These are phyloP conservation scores for Vitis rotundifolia DNA, from an alignment of 164 flowering plant genomes.

Conservation along the genomic window DNA sequence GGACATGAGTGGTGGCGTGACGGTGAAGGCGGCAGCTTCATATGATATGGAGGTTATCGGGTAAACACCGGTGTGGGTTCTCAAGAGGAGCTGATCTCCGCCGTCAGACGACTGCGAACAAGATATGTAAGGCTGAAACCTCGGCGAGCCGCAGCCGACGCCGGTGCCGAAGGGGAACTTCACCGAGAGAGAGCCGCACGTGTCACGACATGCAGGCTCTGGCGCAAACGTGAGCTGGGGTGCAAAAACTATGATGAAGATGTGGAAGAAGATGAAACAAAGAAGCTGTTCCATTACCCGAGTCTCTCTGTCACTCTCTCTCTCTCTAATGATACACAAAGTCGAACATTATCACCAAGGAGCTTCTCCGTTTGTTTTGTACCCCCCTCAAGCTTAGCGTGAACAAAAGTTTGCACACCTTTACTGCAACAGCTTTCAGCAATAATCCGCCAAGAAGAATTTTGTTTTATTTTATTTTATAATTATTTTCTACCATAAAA, in stretches of 20 bases:
- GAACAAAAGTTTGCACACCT: no score
- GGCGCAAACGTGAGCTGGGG: neutral
- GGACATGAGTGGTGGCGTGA: constrained; percentile 51
- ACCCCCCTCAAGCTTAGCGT: no score
- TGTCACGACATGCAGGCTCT: constrained; percentile 12
- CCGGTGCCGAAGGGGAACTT: constrained; percentile 54
- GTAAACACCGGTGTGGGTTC: constrained; percentile 54
- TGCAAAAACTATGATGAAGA: constrained; percentile 1
- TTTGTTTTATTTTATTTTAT: no score
- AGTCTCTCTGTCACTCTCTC: neutral
- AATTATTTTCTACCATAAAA: no score
- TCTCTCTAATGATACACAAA: no score
- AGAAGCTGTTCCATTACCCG: neutral
- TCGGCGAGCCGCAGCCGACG: constrained; percentile 56
- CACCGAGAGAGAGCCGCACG: constrained; percentile 41
- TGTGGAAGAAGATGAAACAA: neutral
- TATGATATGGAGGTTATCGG: constrained; percentile 51
- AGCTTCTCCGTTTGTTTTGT: no score
- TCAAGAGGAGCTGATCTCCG: constrained; percentile 38
- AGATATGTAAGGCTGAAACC: constrained; percentile 43
- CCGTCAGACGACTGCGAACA: constrained; percentile 19
- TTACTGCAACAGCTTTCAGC: no score
- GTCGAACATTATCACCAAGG: no score
- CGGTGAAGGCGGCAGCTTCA: constrained; percentile 36
- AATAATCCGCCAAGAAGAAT: no score